A percentile compares a stretch with the other conserved stretches of the same genome.
Conservation (phyloP, 73 alveolate genomes). For the Symbiodinium pilosum region DNA sequence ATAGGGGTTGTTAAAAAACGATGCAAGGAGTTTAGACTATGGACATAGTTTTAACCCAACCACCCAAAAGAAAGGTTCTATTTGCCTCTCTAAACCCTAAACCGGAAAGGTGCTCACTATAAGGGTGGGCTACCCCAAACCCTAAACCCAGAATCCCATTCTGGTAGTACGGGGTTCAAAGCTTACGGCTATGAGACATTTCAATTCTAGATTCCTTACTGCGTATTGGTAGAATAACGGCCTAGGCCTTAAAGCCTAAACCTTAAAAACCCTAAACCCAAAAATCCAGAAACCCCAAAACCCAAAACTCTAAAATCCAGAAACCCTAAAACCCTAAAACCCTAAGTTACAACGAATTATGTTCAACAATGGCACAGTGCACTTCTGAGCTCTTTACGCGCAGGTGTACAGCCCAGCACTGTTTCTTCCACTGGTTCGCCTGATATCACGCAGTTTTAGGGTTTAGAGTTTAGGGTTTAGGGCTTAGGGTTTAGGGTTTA, state of each 20-base stretch:
- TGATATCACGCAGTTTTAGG: neutral
- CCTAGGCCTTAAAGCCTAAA: neutral
- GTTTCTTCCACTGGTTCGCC: constrained; percentile 85
- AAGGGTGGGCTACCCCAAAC: too few species aligned
- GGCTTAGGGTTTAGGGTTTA: neutral
- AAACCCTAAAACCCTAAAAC: neutral
- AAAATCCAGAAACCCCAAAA: neutral
- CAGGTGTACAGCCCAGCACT: constrained; percentile 89
- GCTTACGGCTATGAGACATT: too few species aligned
- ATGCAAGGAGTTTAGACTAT: too few species aligned
- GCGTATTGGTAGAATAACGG: too few species aligned
- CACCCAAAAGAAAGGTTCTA: too few species aligned
- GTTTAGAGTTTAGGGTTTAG: neutral
- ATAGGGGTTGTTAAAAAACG: too few species aligned
- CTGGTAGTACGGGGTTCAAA: too few species aligned
- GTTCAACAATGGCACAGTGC: neutral
- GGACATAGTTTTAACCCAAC: too few species aligned
- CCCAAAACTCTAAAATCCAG: neutral
- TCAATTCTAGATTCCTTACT: too few species aligned
- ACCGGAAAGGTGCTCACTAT: too few species aligned
- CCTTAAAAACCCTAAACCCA: neutral
- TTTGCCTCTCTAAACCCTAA: too few species aligned
- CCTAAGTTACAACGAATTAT: neutral
- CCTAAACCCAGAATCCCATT: too few species aligned
- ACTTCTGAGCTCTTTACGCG: constrained; percentile 6